Conservation (phyloP, 129 eudicot species). For the Saposhnikovia divaricata region DNA sequence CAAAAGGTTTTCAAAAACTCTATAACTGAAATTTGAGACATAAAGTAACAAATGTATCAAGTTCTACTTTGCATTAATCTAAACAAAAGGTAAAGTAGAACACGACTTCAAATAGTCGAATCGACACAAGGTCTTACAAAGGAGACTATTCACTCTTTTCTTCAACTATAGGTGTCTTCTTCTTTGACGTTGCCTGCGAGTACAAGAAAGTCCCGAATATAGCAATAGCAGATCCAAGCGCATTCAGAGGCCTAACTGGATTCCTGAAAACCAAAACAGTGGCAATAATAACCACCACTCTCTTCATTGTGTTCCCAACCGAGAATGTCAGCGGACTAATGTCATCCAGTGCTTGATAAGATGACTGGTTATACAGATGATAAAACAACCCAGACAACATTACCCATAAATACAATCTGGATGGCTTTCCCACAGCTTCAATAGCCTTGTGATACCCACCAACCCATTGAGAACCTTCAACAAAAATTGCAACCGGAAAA, state of each 20-base stretch:
- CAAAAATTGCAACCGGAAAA: constrained; percentile 79
- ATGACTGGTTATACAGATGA: constrained; percentile 88
- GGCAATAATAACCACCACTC: constrained; percentile 88
- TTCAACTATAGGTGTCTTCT: constrained; percentile 52
- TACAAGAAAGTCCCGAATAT: constrained; percentile 92
- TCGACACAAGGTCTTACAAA: constrained; percentile 2
- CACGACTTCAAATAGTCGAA: not conserved
- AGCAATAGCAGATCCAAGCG: constrained; percentile 93
- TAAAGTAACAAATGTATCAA: not conserved
- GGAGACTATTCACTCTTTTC: constrained; percentile 39
- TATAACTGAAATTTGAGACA: not conserved
- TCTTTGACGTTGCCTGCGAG: constrained; percentile 85
- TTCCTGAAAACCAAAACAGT: constrained; percentile 83
- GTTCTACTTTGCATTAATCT: not conserved
- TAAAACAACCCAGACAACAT: constrained; percentile 82
- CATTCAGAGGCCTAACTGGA: constrained; percentile 94
- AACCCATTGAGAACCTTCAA: constrained; percentile 95
- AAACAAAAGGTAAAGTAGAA: not conserved
- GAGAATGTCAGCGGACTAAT: constrained; percentile 92
- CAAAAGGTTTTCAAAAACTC: not conserved
- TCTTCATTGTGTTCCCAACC: constrained; percentile 94
- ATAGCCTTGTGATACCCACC: constrained; percentile 88
- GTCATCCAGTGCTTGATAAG: constrained; percentile 95
- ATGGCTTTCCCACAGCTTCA: constrained; percentile 52
- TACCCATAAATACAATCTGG: constrained; percentile 82